A percentile compares a stretch with the other conserved stretches of the same genome.
Conservation (phyloP, 345 rosid genomes). For the Brassica cretica region DNA sequence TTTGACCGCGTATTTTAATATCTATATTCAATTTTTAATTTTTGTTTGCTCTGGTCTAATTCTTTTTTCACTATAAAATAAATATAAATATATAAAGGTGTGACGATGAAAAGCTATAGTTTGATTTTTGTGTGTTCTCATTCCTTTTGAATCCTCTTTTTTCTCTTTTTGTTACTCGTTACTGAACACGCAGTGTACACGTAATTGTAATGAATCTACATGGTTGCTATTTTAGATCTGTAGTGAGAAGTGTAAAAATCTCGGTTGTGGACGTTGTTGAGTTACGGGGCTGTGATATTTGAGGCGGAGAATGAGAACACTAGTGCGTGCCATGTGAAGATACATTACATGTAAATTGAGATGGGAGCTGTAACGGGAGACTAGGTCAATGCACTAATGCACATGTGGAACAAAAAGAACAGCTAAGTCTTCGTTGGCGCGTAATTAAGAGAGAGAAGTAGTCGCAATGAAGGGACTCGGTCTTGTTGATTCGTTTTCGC, state of each 20-base stretch:
- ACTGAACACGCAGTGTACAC: constrained; percentile 29
- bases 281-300: constrained; percentile 20
- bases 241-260: constrained; percentile 2
- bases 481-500: constrained; percentile 33
- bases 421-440: constrained; percentile 41
- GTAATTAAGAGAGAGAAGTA: not conserved
- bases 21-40: constrained; percentile 17
- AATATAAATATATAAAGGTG: not conserved
- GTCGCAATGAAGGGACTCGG: constrained; percentile 21
- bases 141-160: not conserved
- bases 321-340: constrained; percentile 19
- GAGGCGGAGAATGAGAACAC: not conserved
- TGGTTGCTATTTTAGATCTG: not conserved
- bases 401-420: constrained; percentile 25
- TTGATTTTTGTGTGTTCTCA: constrained; percentile 17
- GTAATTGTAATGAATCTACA: not conserved
- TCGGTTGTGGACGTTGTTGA: not conserved
- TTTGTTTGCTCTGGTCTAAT: not conserved
- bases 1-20: constrained; percentile 40
- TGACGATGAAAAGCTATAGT: not conserved
- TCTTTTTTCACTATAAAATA: not conserved
- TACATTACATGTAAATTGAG: not conserved
- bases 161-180: constrained; percentile 15
- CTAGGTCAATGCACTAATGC: constrained; percentile 32
- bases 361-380: constrained; percentile 29